A percentile compares a stretch with the other conserved stretches of the same genome.
These are phyloP conservation scores for Linum lewisii DNA, from an alignment of 345 rosid genomes.

Conservation along the genomic window DNA sequence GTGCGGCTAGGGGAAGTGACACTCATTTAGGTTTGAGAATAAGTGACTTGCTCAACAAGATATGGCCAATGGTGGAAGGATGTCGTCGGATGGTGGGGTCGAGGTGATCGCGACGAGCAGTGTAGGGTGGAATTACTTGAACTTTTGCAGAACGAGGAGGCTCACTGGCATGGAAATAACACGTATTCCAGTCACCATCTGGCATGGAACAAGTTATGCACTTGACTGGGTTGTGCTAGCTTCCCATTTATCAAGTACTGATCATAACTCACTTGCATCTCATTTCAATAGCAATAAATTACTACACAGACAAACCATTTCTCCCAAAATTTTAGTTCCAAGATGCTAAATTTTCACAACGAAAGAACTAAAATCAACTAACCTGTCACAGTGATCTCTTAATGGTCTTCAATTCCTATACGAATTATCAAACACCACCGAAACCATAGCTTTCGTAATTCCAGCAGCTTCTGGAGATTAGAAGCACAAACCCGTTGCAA, in stretches of 20 bases:
- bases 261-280: neutral
- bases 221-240: constrained; percentile 74
- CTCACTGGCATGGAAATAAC: too few relatives aligned
- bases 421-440: constrained; percentile 76
- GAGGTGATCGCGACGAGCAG: too few relatives aligned
- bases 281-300: too few relatives aligned
- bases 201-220: constrained; percentile 91
- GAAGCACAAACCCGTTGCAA: constrained; percentile 97
- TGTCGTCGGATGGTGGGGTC: too few relatives aligned
- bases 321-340: constrained; percentile 4
- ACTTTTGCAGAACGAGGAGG: too few relatives aligned
- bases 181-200: too few relatives aligned
- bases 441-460: constrained; percentile 87
- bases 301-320: neutral
- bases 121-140: too few relatives aligned
- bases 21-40: too few relatives aligned
- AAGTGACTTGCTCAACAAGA: too few relatives aligned
- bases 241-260: constrained; percentile 69
- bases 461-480: constrained; percentile 95
- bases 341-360: neutral
- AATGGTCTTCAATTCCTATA: constrained; percentile 56
- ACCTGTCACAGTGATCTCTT: constrained; percentile 90
- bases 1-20: too few relatives aligned
- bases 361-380: constrained; percentile 5
- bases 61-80: too few relatives aligned